Base-by-base conservation (phyloP, 768 basidiomycete species). In the Calocybe indica region DNA sequence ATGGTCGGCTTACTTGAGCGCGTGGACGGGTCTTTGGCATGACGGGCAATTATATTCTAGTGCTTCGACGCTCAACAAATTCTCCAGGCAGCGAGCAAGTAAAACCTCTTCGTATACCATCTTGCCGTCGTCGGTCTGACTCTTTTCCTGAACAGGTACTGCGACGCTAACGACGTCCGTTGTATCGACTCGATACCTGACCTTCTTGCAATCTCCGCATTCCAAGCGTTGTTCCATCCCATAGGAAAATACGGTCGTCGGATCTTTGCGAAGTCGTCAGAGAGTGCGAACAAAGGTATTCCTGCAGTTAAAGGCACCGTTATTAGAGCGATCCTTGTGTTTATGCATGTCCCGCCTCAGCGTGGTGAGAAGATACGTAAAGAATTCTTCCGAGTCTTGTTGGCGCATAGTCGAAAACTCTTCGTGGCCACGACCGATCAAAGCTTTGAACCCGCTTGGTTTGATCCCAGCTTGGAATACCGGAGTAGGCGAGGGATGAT, bases 351-450 rank as follows among this genome's bases (percentile, higher is more conserved):
- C 76, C 54, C 86, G 72, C 48, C 90, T 73, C 9, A 99, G 65
- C 13, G 79, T 72, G 5, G 81, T 83, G 45, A 98, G 57, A 1
- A 98, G 68, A 65, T 95, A 81, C 33, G 80, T 76, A 46, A 99
- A 75, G 69, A 97, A 98, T 66, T 98, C 95, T 59, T 95, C 92
- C 5, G 93, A 83, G 58, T 99, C 96, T 61, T 98, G 96, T 64
- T 99, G 95, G 45, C 80, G 77, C 94, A 97, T 98, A 40, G 94
- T 98, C 32, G 88, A 73, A 58, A 98, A 98, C 66, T 97, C 96
- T 31, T 79, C 79, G 58, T 98, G 96, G 1, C 91, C 92, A 55
- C 87, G 89, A 2, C 95, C 95, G 33, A 98, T 80, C 7, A 98
- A 77, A 5, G 82, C 70, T 65, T 97, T 98, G 73, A 98, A 92